Base-by-base conservation (phyloP, 345 rosid genomes). In the Acer saccharum region DNA sequence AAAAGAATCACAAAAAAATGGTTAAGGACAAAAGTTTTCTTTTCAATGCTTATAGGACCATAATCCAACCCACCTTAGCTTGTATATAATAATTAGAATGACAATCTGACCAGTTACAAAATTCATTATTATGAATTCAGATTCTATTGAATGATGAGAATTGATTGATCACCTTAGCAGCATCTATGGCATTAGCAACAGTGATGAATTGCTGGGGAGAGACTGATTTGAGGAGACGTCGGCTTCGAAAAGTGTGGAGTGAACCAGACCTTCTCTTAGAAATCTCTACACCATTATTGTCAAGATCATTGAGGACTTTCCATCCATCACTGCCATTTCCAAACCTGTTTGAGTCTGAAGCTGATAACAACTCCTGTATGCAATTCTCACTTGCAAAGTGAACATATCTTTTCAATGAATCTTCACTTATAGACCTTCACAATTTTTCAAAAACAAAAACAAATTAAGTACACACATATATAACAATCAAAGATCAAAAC, bases 131-230 rank as follows among this genome's bases (percentile, higher is more conserved):
- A 4, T 18, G 54, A 66, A 10, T 39, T 46, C 50, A 7, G 43
- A 0, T 3, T 57, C 11, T 2, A 46, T 12, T 6, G 46, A n/a
- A 43, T 43, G 65, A 12, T 6, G 71, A 71, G 27, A 57, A 66
- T 52, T 6, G 11, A 35, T 54, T 6, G 11, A 35, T 54, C 62
- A 93, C 98, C 94, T 89, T 88, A 54, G 98, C 95, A 58, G 91
- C 95, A 74, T 89, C 92, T 18, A 93, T 90, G 29, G 96, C 94
- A 50, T 87, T 93, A 69, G 98, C 94, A 52, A 93, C 92, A n/a
- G 87, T 81, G 71, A 88, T 80, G 83, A 93, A 91, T 72, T 93
- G 94, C 27, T 89, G 81, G 3, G 96, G 90, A 0, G 92, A 88
- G 75, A 93, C 88, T 16, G 96, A 91, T 82, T 79, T 83, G 71